Evolutionary conservation across 2,329 filamentous ascomycete species (phyloP), one percentile per base, ranked within the genome.

Genomic region (Elsinoe ampelina): DNA sequence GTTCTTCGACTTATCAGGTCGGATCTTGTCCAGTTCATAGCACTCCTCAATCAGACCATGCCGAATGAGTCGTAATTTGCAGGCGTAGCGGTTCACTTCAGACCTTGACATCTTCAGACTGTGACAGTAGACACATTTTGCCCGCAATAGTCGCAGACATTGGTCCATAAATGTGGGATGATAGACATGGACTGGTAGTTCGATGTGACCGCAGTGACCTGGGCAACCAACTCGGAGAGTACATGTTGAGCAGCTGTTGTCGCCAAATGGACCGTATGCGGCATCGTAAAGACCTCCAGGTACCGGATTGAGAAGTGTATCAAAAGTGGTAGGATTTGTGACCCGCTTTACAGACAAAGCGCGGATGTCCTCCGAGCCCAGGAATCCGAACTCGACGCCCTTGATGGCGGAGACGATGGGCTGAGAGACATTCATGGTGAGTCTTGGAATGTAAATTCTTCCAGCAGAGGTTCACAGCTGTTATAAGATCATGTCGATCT

Each of bases 121-220:
- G 67, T 91, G 86, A 73, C 95, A 98, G 74, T 95, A 96, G 59
- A 86, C 80, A 70, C 93, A 98, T 71, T 92, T 87, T 55, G 89
- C 86, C 64, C 90, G 84, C 17, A 98, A 79, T 45, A 98, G 77
- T 43, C 88, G 85, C 61, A 95, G 81, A 54, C 91, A 81, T 70
- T 96, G 91, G 68, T 96, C 91, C 77, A 98, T 86, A 67, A 96
- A 97, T 1, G 90, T 87, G n/a, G 92, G 89, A 71, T 98, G 92
- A 70, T 97, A 98, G 54, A 96, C 88, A 47, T 88, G 89, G 11
- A 91, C 86, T 12, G 93, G 91, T 11, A 98, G 83, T 65, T 96
- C 89, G 70, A 98, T 95, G 68, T 98, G 93, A 55, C 93, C 95
- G 59, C 87, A 82, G 75, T 98, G 95, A 58, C 95, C 95, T 5